Base-by-base conservation (phyloP, 2,329 filamentous ascomycete genomes). In the Ceratocystis papillata region DNA sequence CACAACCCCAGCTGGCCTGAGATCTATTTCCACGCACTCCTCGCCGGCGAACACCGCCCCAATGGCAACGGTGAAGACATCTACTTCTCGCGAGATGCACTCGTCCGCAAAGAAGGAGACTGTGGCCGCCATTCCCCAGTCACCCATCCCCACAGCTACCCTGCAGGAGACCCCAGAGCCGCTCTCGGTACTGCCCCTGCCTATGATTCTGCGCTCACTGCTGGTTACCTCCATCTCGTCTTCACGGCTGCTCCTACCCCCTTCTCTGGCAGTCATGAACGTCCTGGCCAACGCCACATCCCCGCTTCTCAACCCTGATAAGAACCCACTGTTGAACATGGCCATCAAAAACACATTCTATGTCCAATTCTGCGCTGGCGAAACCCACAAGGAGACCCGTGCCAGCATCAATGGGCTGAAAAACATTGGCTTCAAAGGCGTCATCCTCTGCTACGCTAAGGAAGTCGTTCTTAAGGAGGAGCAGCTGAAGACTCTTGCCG, bases 321-420 rank as follows among this genome's bases (percentile, higher is more conserved):
- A 77, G 64, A 96, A 96, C 73, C 84, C 84, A 0, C 60, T 93
- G 1, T 79, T 96, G 17, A 82, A 85, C 55, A 83, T 79, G 68
- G 73, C 91, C 53, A 79, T 96, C 62, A 90, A 91, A 74, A 83
- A 86, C 73, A 95, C 90, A 0, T 91, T 96, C 71, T 96, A 96
- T 74, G 85, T 86, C 28, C 92, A 96, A 72, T 96, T 96, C 75
- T 96, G 92, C 75, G 90, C 89, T 0, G 92, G 92, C 33, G 88
- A 91, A 75, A 87, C 83, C 62, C 79, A 81, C 0, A 71, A 74
- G 1, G 89, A 96, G 75, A 87, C 95, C 1, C 78, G 79, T 53
- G 76, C 74, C 37, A 91, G 87, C 0, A 83, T 90, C 37, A 73
- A 79, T 1, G 78, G 80, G 1, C 79, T 96, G 8, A 89, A 90